A percentile compares a stretch with the other conserved stretches of the same genome.
phyloP scores from a whole-genome alignment of 2,329 filamentous ascomycete genomes.

The Emergomyces pasteurianus region DNA sequence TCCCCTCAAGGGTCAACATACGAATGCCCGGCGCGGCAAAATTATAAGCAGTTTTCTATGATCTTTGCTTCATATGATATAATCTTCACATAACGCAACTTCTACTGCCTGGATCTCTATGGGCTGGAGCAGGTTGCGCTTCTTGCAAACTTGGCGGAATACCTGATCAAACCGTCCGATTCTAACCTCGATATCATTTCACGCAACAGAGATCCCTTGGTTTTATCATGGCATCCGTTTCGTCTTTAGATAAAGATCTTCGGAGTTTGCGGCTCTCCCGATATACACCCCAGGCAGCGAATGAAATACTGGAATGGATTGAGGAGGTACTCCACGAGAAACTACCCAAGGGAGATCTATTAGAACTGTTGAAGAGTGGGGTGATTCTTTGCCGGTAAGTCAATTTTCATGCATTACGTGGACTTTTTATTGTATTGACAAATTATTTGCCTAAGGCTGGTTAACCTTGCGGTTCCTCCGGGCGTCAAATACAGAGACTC shows the following conservation, averaged over 20 bases:
- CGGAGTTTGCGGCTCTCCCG: slow-evolving; percentile 82
- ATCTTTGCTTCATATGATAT: not conserved
- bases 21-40: not conserved
- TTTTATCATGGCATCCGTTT: slow-evolving; percentile 71
- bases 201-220: not conserved
- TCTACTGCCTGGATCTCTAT: not conserved
- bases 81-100: not conserved
- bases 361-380: slow-evolving; percentile 81
- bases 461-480: slow-evolving; percentile 65
- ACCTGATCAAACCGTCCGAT: not conserved
- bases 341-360: slow-evolving; percentile 60
- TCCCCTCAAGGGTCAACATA: not conserved
- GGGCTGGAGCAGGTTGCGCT: not conserved
- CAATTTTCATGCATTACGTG: no score
- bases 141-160: not conserved
- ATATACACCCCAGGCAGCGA: slow-evolving; percentile 82
- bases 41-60: not conserved
- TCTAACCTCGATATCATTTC: not conserved
- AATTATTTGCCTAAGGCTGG: slow-evolving; percentile 45
- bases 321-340: slow-evolving; percentile 65
- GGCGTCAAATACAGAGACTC: slow-evolving; percentile 85
- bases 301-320: slow-evolving; percentile 77
- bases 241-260: slow-evolving; percentile 90
- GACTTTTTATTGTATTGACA: slow-evolving; percentile 14
- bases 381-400: slow-evolving; percentile 81